Conservation (phyloP, 2,329 filamentous ascomycete genomes). For the Beauveria caledonica region DNA sequence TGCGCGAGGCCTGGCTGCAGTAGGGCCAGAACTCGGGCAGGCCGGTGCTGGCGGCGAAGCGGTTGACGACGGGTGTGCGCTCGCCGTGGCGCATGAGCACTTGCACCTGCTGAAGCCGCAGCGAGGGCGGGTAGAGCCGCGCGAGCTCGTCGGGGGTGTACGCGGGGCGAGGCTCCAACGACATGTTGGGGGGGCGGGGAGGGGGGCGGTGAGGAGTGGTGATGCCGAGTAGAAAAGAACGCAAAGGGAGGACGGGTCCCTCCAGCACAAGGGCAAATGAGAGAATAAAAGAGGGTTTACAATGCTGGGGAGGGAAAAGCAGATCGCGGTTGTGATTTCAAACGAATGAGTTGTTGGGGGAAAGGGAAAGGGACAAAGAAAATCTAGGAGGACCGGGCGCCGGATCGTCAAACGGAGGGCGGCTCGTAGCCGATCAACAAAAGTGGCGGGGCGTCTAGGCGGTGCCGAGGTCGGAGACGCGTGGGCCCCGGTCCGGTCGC, state of each 20-base stretch:
- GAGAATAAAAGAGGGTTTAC: no score
- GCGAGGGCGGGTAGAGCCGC: constrained; percentile 67
- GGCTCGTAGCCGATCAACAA: not conserved
- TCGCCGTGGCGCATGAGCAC: constrained; percentile 73
- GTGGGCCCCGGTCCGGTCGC: not conserved
- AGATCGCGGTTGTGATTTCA: no score
- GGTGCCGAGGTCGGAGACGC: not conserved
- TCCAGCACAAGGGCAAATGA: no score
- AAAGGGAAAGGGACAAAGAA: not conserved
- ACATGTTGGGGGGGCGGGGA: constrained; percentile 50
- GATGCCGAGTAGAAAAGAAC: not conserved
- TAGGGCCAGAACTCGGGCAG: constrained; percentile 78
- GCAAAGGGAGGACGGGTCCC: not conserved
- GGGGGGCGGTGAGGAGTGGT: not conserved
- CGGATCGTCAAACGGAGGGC: not conserved
- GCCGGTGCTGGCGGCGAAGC: constrained; percentile 67
- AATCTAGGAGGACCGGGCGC: not conserved
- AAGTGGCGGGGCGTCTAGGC: not conserved
- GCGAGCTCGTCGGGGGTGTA: constrained; percentile 77
- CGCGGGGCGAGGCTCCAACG: constrained; percentile 62
- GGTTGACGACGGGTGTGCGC: constrained; percentile 77
- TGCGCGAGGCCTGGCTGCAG: constrained; percentile 66
- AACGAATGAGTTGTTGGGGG: not conserved
- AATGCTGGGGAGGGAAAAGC: no score
- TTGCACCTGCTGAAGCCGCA: constrained; percentile 86